phyloP scores from a whole-genome alignment of 148 eudicot species.

The Simmondsia chinensis region DNA sequence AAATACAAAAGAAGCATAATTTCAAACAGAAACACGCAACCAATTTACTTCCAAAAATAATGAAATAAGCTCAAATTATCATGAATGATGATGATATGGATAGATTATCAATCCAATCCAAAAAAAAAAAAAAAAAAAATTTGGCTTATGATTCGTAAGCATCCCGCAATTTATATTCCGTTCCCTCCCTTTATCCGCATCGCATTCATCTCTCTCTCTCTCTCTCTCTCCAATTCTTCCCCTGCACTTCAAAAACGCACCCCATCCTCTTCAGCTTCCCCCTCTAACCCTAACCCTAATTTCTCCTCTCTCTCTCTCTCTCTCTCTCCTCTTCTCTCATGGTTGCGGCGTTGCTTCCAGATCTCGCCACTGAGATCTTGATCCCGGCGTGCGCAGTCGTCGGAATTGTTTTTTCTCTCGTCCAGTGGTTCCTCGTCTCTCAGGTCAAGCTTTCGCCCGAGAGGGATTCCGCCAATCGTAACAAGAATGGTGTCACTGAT shows the following conservation, averaged over 20 bases:
- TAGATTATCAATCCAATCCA: too few species aligned
- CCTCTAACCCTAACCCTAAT: too few species aligned
- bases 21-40: too few species aligned
- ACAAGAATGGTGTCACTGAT: slow-evolving; percentile 37
- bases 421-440: slow-evolving; percentile 59
- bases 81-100: too few species aligned
- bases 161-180: background rate
- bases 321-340: background rate
- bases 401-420: slow-evolving; percentile 53
- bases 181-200: background rate
- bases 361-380: slow-evolving; percentile 53
- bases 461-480: background rate
- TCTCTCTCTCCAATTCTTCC: too few species aligned
- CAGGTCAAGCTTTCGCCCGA: slow-evolving; percentile 45
- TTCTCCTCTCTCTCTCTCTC: background rate
- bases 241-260: too few species aligned
- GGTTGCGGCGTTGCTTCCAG: slow-evolving; percentile 30
- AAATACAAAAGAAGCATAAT: too few species aligned
- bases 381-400: slow-evolving; percentile 69
- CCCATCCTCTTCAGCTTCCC: too few species aligned
- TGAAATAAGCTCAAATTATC: too few species aligned
- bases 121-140: too few species aligned
- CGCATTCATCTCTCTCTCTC: background rate
- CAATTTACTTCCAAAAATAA: too few species aligned
- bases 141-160: too few species aligned